Evolutionary conservation across 495 filamentous ascomycete genomes (phyloP), one percentile per base, ranked within the genome.

Genomic region (Alectoria sarmentosa): DNA sequence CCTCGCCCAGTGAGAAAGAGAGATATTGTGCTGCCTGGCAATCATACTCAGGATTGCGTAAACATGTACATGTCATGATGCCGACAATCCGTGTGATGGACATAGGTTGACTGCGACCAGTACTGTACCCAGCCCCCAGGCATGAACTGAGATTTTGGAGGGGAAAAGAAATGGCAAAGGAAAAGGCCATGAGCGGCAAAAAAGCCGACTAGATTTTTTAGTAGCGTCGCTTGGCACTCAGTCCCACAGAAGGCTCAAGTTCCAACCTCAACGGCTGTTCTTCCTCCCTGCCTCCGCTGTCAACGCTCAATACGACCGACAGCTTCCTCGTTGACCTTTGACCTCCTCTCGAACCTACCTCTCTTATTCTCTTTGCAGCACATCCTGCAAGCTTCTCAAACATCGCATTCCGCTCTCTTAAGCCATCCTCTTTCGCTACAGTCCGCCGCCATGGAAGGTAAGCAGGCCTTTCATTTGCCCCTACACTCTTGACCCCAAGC

Each of bases 401-500:
- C 59, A 75, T 71, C 65, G 67, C 69, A 56, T 66, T 69, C 62
- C 66, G 65, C 67, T 68, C 66, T 66, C 68, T 65, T 61, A 68
- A 69, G 71, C 73, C 71, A 70, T 73, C 73, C 71, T 76, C 69
- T 74, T 72, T 73, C 67, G 65, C 65, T 58, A 67, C 59, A 56
- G 65, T 58, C 58, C 66, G 76, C 79, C 82, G 82, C 76, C 78
- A 92, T 92, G 89, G 89, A 92, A 83, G 89, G 89, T 92, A 82
- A 82, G 86, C 82, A 73, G 66, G 68, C 55, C 60, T 62, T 65
- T 39, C 57, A 26, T 58, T 46, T 65, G 42, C 72, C 70, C 70
- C 62, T 66, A 65, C 65, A 66, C 34, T 21, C n/a, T 37, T 59
- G 19, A n/a, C 15, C 9, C 21, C 17, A 15, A 42, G 26, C 61